Conservation (phyloP, 441 rosid species). For the Erodium trifolium region DNA sequence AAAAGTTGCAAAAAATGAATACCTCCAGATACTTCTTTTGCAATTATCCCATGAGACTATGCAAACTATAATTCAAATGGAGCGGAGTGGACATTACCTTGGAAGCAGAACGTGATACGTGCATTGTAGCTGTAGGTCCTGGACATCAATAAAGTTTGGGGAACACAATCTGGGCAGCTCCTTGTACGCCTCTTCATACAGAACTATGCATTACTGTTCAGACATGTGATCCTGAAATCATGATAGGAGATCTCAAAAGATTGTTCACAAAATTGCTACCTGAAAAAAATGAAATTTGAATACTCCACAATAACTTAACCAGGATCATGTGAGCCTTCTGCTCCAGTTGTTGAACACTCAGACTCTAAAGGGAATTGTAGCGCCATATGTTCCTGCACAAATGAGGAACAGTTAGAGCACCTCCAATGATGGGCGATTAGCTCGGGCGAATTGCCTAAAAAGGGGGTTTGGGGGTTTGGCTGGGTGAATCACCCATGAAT, state of each 20-base stretch:
- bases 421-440: too few species aligned
- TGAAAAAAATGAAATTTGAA: constrained; percentile 13
- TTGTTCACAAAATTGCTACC: constrained; percentile 9
- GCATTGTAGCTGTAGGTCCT: neutral
- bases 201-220: neutral
- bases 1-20: too few species aligned
- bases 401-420: constrained; percentile 4
- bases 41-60: too few species aligned
- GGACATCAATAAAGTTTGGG: too few species aligned
- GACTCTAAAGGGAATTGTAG: constrained; percentile 36
- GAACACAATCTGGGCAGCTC: too few species aligned
- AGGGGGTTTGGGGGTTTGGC: too few species aligned
- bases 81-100: neutral
- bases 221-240: constrained; percentile 13
- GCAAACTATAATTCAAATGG: neutral
- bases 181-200: too few species aligned
- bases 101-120: neutral
- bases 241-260: constrained; percentile 9
- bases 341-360: constrained; percentile 53
- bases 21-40: too few species aligned
- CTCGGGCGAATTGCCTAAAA: too few species aligned
- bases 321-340: constrained; percentile 28
- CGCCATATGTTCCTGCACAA: constrained; percentile 30
- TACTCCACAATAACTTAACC: constrained; percentile 18
- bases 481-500: too few species aligned